A percentile compares a stretch with the other conserved stretches of the same genome.
phyloP scores from a whole-genome alignment of 495 filamentous ascomycete species.

The Hypoxylon lienhwacheense region DNA sequence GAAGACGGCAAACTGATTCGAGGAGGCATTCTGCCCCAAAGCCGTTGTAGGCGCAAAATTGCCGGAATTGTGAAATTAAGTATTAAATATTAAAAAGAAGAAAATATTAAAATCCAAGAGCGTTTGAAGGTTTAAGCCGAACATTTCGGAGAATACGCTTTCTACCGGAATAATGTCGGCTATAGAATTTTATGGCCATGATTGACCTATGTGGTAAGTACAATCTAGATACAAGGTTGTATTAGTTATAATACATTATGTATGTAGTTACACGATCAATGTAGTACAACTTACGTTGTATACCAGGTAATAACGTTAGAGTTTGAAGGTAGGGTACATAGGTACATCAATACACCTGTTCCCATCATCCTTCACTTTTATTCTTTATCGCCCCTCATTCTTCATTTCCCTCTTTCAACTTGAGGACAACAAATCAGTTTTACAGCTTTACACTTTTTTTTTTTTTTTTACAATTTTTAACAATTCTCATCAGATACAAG shows the following conservation, averaged over 20 bases:
- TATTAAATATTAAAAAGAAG: not conserved
- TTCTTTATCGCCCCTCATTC: not conserved
- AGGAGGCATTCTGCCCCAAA: slow-evolving; percentile 40
- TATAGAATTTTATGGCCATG: not conserved
- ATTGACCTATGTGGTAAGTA: not conserved
- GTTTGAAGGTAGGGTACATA: no score
- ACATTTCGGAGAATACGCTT: not conserved
- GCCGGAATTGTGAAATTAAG: slow-evolving; percentile 2
- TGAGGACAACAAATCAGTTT: no score
- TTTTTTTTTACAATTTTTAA: not conserved
- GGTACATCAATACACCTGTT: no score
- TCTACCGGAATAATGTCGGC: slow-evolving; percentile 20
- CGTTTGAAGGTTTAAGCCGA: slow-evolving; percentile 16
- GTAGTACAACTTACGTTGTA: not conserved
- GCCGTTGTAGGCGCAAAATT: slow-evolving; percentile 11
- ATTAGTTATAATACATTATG: no score
- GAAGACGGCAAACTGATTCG: slow-evolving; percentile 37
- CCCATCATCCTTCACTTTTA: no score
- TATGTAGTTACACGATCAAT: no score
- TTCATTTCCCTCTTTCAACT: not conserved
- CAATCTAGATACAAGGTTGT: not conserved
- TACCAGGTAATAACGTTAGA: not conserved
- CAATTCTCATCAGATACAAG: not conserved
- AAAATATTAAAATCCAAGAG: not conserved
- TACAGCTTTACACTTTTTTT: no score